These are phyloP conservation scores for Fusarium sp. DNA, from an alignment of 2,329 filamentous ascomycete species.

Conservation along the genomic window DNA sequence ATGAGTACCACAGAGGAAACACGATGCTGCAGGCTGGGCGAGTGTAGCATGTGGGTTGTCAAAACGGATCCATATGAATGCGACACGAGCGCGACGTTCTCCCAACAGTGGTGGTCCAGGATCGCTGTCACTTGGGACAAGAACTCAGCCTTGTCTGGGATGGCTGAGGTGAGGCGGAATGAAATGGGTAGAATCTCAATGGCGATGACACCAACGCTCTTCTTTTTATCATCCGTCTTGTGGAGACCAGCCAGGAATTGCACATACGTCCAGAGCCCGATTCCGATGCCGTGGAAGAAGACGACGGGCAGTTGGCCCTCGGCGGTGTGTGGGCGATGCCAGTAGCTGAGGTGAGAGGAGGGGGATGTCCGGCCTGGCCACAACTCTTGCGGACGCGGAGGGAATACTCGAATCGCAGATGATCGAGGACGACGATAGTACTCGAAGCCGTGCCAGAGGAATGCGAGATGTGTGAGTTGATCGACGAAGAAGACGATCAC, in stretches of 20 bases:
- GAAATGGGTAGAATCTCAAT: conserved; percentile 75
- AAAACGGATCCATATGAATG: conserved; percentile 76
- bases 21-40: conserved; percentile 59
- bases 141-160: conserved; percentile 65
- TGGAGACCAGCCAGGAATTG: conserved; percentile 66
- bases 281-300: conserved; percentile 78
- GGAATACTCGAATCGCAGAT: conserved; percentile 60
- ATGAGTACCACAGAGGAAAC: conserved; percentile 62
- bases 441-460: conserved; percentile 63
- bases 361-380: conserved; percentile 60
- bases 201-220: conserved; percentile 71
- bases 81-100: conserved; percentile 69
- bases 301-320: conserved; percentile 65
- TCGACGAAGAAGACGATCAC: conserved; percentile 67
- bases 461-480: conserved; percentile 58
- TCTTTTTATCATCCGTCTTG: conserved; percentile 42
- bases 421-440: conserved; percentile 58
- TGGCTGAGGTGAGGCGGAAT: conserved; percentile 68
- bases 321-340: conserved; percentile 71
- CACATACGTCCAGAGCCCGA: conserved; percentile 74
- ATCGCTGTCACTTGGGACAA: conserved; percentile 67
- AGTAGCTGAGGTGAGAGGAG: conserved; percentile 69
- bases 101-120: conserved; percentile 67
- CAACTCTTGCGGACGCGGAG: conserved; percentile 65
- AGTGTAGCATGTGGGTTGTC: conserved; percentile 70